These are phyloP conservation scores for Daldinia bambusicola DNA, from an alignment of 495 filamentous ascomycete genomes.

Conservation along the genomic window DNA sequence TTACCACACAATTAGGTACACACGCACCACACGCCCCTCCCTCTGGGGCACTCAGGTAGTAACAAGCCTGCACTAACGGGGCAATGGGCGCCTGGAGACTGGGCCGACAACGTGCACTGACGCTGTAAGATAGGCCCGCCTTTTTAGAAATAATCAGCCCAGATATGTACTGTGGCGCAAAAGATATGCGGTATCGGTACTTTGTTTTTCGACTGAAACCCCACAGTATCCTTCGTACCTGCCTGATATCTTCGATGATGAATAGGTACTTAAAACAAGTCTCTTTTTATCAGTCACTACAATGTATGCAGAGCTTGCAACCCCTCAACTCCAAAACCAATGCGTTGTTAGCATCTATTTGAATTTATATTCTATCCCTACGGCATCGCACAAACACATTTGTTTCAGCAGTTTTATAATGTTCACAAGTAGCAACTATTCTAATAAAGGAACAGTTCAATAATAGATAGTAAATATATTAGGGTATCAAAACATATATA, in stretches of 20 bases:
- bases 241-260: no score
- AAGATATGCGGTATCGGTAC: conserved; percentile 22
- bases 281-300: no score
- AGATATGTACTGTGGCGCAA: conserved; percentile 8
- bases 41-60: conserved; percentile 15
- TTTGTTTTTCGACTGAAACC: conserved; percentile 11
- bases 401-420: neutral
- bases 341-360: neutral
- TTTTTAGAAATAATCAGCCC: conserved; percentile 8
- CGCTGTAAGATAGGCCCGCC: neutral
- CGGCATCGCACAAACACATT: neutral
- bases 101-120: neutral
- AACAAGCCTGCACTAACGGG: conserved; percentile 1
- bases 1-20: conserved; percentile 7
- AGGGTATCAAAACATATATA: neutral
- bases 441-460: neutral
- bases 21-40: neutral
- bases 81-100: conserved; percentile 13
- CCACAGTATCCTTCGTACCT: no score
- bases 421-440: neutral
- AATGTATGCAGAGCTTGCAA: neutral
- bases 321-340: neutral
- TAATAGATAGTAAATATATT: neutral
- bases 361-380: neutral
- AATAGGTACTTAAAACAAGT: no score